Conservation (phyloP, 352 stramenopile genomes). For the Pythium folliculosum region DNA sequence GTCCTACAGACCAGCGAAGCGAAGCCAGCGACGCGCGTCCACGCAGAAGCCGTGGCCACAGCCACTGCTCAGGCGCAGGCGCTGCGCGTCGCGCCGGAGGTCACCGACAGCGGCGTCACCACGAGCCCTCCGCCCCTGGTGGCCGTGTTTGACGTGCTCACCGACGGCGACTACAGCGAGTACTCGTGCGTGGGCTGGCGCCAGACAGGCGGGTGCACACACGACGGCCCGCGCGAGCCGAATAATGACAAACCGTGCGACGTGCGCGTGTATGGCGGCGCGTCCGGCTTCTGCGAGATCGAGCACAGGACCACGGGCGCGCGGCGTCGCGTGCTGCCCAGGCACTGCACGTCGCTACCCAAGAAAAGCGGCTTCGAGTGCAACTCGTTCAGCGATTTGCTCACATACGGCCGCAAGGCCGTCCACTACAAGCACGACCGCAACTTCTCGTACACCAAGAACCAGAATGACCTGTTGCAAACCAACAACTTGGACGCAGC, state of each 20-base stretch:
- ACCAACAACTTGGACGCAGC: too few relatives aligned
- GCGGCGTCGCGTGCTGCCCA: conserved; percentile 17
- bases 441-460: background rate
- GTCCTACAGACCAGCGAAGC: background rate
- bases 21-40: background rate
- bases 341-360: conserved; percentile 22
- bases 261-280: background rate
- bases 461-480: conserved; percentile 5
- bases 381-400: conserved; percentile 11
- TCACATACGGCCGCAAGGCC: conserved; percentile 19
- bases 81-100: too few relatives aligned
- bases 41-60: background rate
- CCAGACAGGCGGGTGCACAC: conserved; percentile 20
- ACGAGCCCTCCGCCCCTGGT: background rate
- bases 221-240: conserved; percentile 5
- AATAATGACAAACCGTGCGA: conserved; percentile 2
- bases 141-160: background rate
- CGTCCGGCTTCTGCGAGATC: conserved; percentile 29
- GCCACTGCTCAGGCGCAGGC: too few relatives aligned
- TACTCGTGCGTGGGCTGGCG: conserved; percentile 26
- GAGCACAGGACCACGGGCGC: conserved; percentile 5
- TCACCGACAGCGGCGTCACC: conserved; percentile 20
- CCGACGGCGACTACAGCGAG: conserved; percentile 9
- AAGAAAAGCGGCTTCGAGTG: conserved; percentile 1
- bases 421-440: conserved; percentile 18